Evolutionary conservation across 805 yeast genomes (phyloP), one percentile per base, ranked within the genome.

Genomic region (Candida corydali): DNA sequence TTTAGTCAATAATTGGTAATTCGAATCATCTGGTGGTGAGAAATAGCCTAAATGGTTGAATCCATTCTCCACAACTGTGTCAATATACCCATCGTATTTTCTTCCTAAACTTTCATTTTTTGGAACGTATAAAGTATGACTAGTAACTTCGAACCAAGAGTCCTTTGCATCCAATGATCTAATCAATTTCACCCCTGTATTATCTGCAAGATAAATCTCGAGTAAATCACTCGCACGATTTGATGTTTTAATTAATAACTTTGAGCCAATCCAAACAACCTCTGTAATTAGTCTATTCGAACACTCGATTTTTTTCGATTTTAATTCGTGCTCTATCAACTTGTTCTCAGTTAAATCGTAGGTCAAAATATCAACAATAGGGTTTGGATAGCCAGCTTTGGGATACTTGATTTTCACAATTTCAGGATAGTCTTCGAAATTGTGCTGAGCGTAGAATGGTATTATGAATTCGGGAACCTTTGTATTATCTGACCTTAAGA

Each of bases 41-140:
- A 78, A 93, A 57, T 83, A 89, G 0, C 88, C 98, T 44, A 93
- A 65, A 57, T 93, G 98, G 42, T 73, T 76, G 54, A 58, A 81
- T 0, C 83, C 81, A 42, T 76, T 65, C 23, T 65, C 69, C 12
- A 73, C 77, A 10, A 78, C 69, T 1, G 89, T 73, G 56, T 93
- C 98, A 40, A 93, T 75, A 58, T 93, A 93, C 0, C 91, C 91
- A 40, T 67, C 69, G 31, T 66, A 59, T 16, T 58, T 45, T 24
- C 68, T 49, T 9, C 70, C 70, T 23, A 49, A 34, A 3, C 57
- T 29, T 24, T 56, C 58, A 35, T 65, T 57, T 37, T 54, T 53
- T 2, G 72, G 71, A n/a, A 66, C 53, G 38, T 40, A 64, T 5
- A 57, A 33, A 0, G 67, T 57, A 37, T 57, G 58, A 8, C 54